Percentiles rank a stretch among this genome's conserved stretches.
phyloP scores from a whole-genome alignment of 768 basidiomycete species.

The Phylloporus sp. region DNA sequence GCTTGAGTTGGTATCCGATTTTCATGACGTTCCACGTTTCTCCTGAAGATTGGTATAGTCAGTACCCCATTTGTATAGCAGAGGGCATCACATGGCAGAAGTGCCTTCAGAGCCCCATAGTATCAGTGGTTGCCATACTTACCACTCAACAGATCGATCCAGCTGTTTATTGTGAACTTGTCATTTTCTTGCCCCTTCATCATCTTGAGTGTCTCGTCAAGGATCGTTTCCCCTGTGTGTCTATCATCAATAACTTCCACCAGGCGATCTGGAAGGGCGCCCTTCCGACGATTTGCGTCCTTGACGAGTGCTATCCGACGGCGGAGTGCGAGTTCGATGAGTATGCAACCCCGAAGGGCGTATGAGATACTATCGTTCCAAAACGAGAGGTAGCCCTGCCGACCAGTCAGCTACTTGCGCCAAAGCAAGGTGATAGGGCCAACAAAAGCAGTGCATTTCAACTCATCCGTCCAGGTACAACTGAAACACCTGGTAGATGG shows the following conservation, averaged over 20 bases:
- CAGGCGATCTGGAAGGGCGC: conserved; percentile 75
- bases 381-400: conserved; percentile 89
- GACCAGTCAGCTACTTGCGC: conserved; percentile 9
- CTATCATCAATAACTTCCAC: conserved; percentile 90
- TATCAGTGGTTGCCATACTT: not conserved
- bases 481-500: not conserved
- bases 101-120: not conserved
- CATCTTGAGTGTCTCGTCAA: conserved; percentile 95
- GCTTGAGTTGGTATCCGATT: conserved; percentile 98
- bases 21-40: conserved; percentile 99
- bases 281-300: conserved; percentile 70
- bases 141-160: conserved; percentile 96
- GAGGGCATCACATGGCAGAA: not conserved
- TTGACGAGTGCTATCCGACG: conserved; percentile 87
- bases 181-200: conserved; percentile 72
- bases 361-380: conserved; percentile 99
- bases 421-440: conserved; percentile 17
- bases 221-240: conserved; percentile 92
- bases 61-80: not conserved
- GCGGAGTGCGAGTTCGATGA: conserved; percentile 95
- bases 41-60: conserved; percentile 44
- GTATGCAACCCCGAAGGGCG: conserved; percentile 95
- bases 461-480: conserved; percentile 1
- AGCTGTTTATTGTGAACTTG: conserved; percentile 71
- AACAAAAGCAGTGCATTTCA: conserved; percentile 4